These are phyloP conservation scores for Citrus medica DNA, from an alignment of 345 rosid genomes.

Conservation along the genomic window DNA sequence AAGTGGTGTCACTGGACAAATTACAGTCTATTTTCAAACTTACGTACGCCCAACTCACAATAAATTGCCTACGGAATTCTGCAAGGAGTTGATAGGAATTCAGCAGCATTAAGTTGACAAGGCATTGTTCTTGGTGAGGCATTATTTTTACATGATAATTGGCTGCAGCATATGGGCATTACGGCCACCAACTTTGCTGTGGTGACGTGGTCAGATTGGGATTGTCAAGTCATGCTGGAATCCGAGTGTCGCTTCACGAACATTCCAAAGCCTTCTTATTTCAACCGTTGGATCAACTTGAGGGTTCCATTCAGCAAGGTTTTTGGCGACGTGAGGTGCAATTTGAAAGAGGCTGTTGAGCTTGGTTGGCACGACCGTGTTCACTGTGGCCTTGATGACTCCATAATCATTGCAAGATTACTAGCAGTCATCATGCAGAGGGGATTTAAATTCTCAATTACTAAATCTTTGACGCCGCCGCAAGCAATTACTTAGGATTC, in stretches of 20 bases:
- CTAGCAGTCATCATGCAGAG: slow-evolving; percentile 34
- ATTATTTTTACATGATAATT: slow-evolving; percentile 24
- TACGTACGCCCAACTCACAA: slow-evolving; percentile 51
- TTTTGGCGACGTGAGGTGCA: slow-evolving; percentile 36
- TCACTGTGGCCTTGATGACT: slow-evolving; percentile 50
- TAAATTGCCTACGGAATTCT: slow-evolving; percentile 44
- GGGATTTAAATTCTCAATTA: slow-evolving; percentile 40
- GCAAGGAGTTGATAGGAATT: slow-evolving; percentile 54
- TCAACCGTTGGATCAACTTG: slow-evolving; percentile 55
- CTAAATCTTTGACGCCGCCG: slow-evolving; percentile 41
- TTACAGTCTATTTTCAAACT: slow-evolving; percentile 47
- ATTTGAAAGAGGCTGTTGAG: slow-evolving; percentile 46
- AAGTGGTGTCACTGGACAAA: slow-evolving; percentile 39
- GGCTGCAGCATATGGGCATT: slow-evolving; percentile 48
- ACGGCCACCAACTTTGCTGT: slow-evolving; percentile 43
- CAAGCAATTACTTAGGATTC: slow-evolving; percentile 18
- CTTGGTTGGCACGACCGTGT: slow-evolving; percentile 45
- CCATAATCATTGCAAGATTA: slow-evolving; percentile 48
- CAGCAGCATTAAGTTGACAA: slow-evolving; percentile 41
- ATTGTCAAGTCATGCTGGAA: slow-evolving; percentile 50
- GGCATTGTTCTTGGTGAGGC: background rate
- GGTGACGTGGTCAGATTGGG: slow-evolving; percentile 55
- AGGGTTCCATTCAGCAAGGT: slow-evolving; percentile 45
- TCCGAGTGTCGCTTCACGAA: slow-evolving; percentile 50
- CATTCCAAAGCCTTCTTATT: slow-evolving; percentile 45